Conservation (phyloP, 2,329 filamentous ascomycete species). For the Fusarium anguioides region DNA sequence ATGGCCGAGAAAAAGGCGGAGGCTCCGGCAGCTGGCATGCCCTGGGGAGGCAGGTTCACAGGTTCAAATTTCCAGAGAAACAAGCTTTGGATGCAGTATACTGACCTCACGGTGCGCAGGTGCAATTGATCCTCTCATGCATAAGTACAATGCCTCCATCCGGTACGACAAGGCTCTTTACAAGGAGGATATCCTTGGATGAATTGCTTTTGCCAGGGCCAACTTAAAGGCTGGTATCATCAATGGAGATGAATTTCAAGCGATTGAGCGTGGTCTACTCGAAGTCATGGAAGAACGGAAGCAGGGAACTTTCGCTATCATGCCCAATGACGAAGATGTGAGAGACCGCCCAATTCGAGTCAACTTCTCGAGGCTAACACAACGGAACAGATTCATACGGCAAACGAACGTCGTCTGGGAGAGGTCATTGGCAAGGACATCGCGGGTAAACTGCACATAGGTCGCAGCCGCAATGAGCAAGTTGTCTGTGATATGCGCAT, state of each 20-base stretch:
- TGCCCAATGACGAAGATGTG: no score
- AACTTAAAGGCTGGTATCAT: conserved; percentile 82
- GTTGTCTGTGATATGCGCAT: conserved; percentile 90
- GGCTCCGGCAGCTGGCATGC: conserved; percentile 35
- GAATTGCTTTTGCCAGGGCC: conserved; percentile 81
- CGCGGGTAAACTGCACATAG: conserved; percentile 90
- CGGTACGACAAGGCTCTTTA: conserved; percentile 85
- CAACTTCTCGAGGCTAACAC: conserved; percentile 30
- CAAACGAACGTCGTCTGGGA: conserved; percentile 77
- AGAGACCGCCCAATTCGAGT: no score
- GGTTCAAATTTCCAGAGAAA: no score
- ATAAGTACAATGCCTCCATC: conserved; percentile 84
- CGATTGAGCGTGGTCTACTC: conserved; percentile 78
- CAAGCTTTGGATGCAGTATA: conserved; percentile 43
- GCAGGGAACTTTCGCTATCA: conserved; percentile 61
- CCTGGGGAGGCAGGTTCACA: no score
- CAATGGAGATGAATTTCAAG: conserved; percentile 75
- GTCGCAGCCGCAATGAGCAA: conserved; percentile 89
- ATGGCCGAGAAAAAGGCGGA: conserved; percentile 1
- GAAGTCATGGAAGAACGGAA: conserved; percentile 68
- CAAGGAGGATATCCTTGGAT: conserved; percentile 83
- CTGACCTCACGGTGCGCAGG: conserved; percentile 45
- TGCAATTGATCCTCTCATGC: conserved; percentile 86
- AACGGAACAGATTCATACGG: conserved; percentile 64
- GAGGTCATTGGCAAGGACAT: no score